Base-by-base conservation (phyloP, 2,329 filamentous ascomycete genomes). In the Penicillium sp. region DNA sequence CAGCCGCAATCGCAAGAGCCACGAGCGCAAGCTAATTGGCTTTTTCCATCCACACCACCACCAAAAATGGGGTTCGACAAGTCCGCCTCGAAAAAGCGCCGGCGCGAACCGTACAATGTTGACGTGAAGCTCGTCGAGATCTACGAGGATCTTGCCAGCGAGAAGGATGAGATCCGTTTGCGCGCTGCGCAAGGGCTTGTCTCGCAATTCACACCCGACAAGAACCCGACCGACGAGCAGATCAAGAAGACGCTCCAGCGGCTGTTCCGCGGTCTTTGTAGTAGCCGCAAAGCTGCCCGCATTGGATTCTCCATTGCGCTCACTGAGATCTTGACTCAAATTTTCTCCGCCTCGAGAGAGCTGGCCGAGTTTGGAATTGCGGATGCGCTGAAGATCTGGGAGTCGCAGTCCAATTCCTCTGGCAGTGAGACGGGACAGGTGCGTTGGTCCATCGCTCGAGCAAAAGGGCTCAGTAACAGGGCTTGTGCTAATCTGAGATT, bases 271-370 rank as follows among this genome's bases (percentile, higher is more conserved):
- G 95, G 95, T 41, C 86, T 98, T 18, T 92, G 93, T 61, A 97
- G 92, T 73, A 89, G 92, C 55, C 88, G 92, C 58, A 96, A 96
- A 78, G 91, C 91, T 13, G 92, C 94, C 18, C 85, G 95, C 27
- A 79, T 95, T 52, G 95, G 95, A 3, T 97, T 96, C 74, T 96
- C 92, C 55, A 83, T 97, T 56, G 94, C 94, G 0, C 79, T 98
- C 65, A 89, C 92, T 0, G 93, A 97, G 75, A 79, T 96, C 9
- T 73, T 96, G 46, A 82, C 85, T 4, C 86, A 94, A 69, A 77
- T 93, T 5, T 90, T 89, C 69, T 85, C 69, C 1, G 54, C 64
- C 3, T 40, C 72, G 52, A 60, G 70, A 55, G 63, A 71, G 61
- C 55, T 70, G 9, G 67, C 74, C 14, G 73, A 71, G 36, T 59